Percentiles rank a stretch among this genome's conserved stretches.
Conservation (phyloP, 441 rosid species). For the Sinapis alba region DNA sequence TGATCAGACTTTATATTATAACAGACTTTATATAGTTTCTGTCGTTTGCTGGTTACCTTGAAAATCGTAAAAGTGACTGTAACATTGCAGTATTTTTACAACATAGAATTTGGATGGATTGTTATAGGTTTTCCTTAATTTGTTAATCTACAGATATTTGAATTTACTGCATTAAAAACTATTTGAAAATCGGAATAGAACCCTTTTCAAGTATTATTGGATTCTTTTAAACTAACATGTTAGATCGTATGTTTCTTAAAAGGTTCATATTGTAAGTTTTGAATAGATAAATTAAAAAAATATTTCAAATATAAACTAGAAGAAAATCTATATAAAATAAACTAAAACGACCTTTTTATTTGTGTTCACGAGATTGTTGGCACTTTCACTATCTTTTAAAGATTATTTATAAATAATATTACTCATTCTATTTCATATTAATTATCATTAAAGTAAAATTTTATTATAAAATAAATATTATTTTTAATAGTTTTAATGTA, state of each 20-base stretch:
- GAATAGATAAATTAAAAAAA: not conserved
- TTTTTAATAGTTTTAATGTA: not conserved
- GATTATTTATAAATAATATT: not conserved
- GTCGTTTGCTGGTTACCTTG: not conserved
- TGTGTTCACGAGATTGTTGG: too few species aligned
- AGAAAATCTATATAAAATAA: not conserved
- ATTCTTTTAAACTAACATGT: not conserved
- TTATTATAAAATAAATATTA: too few species aligned
- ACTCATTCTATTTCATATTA: not conserved
- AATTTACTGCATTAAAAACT: not conserved
- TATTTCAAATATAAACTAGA: not conserved
- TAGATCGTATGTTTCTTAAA: not conserved
- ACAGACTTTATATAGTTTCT: not conserved
- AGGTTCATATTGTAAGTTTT: not conserved
- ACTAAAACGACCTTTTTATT: not conserved
- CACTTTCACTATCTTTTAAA: not conserved
- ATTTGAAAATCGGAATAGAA: not conserved
- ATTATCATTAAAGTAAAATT: too few species aligned
- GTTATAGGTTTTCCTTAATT: not conserved
- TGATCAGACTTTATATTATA: not conserved
- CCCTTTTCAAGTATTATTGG: not conserved
- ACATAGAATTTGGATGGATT: not conserved
- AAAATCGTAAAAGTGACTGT: not conserved
- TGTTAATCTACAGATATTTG: not conserved
- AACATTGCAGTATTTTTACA: constrained; percentile 2